Evolutionary conservation across 1,284 basidiomycete species (phyloP).

Genomic region (Ganoderma boninense): DNA sequence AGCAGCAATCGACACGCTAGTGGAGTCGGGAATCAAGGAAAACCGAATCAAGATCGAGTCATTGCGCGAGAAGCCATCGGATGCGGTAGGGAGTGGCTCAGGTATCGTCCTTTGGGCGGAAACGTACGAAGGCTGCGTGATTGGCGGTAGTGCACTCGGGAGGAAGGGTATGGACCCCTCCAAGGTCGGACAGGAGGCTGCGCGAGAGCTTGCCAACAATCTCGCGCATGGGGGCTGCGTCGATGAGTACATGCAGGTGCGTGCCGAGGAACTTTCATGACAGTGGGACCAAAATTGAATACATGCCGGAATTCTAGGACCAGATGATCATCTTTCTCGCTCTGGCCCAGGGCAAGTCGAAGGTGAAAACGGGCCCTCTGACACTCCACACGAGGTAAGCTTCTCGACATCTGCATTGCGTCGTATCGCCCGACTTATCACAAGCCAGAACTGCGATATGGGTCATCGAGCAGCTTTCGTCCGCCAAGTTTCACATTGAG

Average conservation of each 20-base stretch:
- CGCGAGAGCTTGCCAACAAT: constrained; percentile 60
- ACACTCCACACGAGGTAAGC: constrained; percentile 71
- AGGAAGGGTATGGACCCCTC: constrained; percentile 53
- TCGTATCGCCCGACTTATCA: not conserved
- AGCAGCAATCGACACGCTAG: constrained; percentile 56
- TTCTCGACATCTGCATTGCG: not conserved
- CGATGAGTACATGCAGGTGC: constrained; percentile 67
- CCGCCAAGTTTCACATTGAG: constrained; percentile 65
- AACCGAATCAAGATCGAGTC: constrained; percentile 50
- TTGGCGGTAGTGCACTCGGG: constrained; percentile 72
- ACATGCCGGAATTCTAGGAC: constrained; percentile 54
- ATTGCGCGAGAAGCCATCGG: constrained; percentile 54
- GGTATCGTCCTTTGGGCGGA: constrained; percentile 79
- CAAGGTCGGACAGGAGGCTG: constrained; percentile 65
- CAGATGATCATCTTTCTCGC: constrained; percentile 81
- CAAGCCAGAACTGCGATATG: constrained; percentile 72
- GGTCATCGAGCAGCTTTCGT: constrained; percentile 69
- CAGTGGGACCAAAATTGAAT: not conserved
- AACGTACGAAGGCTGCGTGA: constrained; percentile 65
- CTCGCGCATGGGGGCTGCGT: constrained; percentile 70
- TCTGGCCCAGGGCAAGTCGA: constrained; percentile 68
- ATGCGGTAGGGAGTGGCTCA: constrained; percentile 66
- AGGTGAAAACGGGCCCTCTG: constrained; percentile 61
- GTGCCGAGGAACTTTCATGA: constrained; percentile 12
- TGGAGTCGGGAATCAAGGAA: constrained; percentile 35